phyloP scores from a whole-genome alignment of 345 rosid species.

The Salix purpurea region DNA sequence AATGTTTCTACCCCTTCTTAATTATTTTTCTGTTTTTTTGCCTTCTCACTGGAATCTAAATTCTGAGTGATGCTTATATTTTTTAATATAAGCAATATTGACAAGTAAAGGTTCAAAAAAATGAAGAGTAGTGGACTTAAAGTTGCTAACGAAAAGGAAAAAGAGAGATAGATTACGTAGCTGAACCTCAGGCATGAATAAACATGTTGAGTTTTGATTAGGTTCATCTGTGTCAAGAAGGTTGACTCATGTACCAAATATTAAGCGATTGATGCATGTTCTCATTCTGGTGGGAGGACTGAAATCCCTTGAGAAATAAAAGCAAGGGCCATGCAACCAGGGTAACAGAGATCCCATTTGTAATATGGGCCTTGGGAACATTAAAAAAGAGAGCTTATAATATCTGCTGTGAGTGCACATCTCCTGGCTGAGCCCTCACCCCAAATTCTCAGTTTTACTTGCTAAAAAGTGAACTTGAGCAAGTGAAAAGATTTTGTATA shows the following conservation, averaged over 20 bases:
- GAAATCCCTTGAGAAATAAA: neutral
- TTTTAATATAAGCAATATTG: too few species aligned
- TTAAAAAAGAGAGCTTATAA: neutral
- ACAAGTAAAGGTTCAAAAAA: neutral
- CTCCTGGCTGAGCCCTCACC: neutral
- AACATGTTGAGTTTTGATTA: neutral
- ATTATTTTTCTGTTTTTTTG: too few species aligned
- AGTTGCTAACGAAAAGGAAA: neutral
- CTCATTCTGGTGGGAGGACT: neutral
- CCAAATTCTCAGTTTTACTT: neutral
- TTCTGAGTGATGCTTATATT: neutral
- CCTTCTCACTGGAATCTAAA: neutral
- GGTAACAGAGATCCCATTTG: neutral
- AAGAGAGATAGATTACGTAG: neutral
- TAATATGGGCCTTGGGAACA: neutral
- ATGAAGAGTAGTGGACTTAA: neutral
- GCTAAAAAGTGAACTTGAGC: neutral
- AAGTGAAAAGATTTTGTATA: neutral
- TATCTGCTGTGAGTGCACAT: neutral
- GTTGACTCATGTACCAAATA: neutral
- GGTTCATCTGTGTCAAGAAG: neutral
- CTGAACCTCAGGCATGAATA: neutral
- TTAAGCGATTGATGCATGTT: neutral
- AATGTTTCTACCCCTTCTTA: neutral
- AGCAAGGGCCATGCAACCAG: neutral